Base-by-base conservation (phyloP, 306 rosid genomes). In the Lablab purpureus region DNA sequence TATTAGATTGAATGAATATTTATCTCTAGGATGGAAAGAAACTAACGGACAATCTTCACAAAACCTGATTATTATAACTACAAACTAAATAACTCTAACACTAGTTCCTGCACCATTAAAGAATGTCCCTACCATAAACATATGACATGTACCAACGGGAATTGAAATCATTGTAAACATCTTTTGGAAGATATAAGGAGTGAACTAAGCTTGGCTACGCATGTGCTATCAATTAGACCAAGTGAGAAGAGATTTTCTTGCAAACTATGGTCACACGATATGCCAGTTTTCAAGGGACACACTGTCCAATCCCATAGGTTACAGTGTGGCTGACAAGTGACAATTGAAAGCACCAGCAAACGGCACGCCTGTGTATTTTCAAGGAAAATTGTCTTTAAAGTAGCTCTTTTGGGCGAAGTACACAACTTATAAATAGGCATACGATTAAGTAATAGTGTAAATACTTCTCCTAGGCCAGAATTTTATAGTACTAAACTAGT, bases 201-300 rank as follows among this genome's bases (percentile, higher is more conserved):
- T 41, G 67, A 58, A 10, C 59, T 10, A 63, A 37, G 36, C 41
- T 34, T 32, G 52, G 67, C 22, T 52, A 45, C 25, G 41, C 28
- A 64, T 28, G 59, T 72, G 51, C 15, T 46, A 17, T 8, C 27
- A 52, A 81, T 58, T 63, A 81, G 54, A 67, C 19, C 15, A 25
- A 51, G 0, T 4, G 25, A 76, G 9, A 19, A 72, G 46, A 64
- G 11, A 30, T 43, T 52, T 32, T 30, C 11, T 54, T 66, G 15
- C 18, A 15, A 23, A 40, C 23, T 19, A 6, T 18, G 21, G 17
- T 43, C 22, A 49, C 4, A 65, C 8, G 14, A 71, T 40, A 59
- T 22, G 71, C 10, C 64, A 17, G 58, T 32, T 77, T 54, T 73
- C 40, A 23, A 65, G 59, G 76, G 67, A 73, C 86, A 71, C 86